A percentile compares a stretch with the other conserved stretches of the same genome.
Conservation (phyloP, 1,284 basidiomycete species). For the Butyriboletus appendiculatus region DNA sequence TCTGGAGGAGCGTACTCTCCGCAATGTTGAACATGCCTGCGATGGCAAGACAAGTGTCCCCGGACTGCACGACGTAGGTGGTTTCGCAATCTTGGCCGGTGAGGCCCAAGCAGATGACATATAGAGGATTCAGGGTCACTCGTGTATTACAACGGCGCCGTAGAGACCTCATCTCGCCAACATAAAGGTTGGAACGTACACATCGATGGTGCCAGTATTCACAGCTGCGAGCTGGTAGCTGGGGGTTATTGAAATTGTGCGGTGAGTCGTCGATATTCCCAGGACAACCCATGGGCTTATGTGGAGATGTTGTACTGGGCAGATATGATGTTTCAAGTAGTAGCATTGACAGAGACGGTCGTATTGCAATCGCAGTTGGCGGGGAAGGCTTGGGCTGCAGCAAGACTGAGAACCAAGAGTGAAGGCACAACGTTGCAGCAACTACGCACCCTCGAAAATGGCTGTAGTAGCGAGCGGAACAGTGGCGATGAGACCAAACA, state of each 20-base stretch:
- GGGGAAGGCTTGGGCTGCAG: slow-evolving; percentile 25
- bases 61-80: slow-evolving; percentile 38
- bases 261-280: not conserved
- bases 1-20: slow-evolving; percentile 43
- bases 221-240: slow-evolving; percentile 45
- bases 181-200: slow-evolving; percentile 37
- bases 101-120: slow-evolving; percentile 46
- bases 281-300: slow-evolving; percentile 23
- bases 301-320: slow-evolving; percentile 45
- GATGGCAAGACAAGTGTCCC: slow-evolving; percentile 46
- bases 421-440: not conserved
- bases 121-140: not conserved
- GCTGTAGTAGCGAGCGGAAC: slow-evolving; percentile 13
- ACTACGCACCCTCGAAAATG: slow-evolving; percentile 19
- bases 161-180: slow-evolving; percentile 29
- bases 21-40: slow-evolving; percentile 38
- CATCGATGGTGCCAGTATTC: slow-evolving; percentile 38
- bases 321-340: slow-evolving; percentile 40
- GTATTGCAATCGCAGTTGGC: slow-evolving; percentile 41
- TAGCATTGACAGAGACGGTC: slow-evolving; percentile 34
- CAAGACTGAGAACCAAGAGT: not conserved
- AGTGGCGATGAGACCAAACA: slow-evolving; percentile 23
- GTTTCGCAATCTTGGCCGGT: slow-evolving; percentile 45
- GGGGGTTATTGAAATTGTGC: not conserved
- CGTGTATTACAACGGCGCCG: too few species aligned